Evolutionary conservation across 306 rosid species (phyloP).

Genomic region (Medicago arabica): DNA sequence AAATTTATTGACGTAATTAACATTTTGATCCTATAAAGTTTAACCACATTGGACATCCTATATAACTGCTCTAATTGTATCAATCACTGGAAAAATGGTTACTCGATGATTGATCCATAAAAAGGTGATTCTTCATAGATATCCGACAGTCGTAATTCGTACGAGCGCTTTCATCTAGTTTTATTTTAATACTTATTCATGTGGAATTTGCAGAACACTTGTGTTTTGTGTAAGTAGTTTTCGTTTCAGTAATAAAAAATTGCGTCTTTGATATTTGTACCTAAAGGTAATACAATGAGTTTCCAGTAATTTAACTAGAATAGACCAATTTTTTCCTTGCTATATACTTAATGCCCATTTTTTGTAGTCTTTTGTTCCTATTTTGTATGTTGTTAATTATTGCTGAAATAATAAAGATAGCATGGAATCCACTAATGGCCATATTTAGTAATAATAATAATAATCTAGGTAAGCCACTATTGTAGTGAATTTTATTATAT

Average conservation of each 20-base stretch:
- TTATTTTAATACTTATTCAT: not conserved
- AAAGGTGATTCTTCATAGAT: slow-evolving; percentile 1
- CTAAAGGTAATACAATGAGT: not conserved
- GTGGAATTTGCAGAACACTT: slow-evolving; percentile 18
- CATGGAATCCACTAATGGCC: not conserved
- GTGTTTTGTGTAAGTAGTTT: not conserved
- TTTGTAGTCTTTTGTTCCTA: not conserved
- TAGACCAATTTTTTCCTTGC: not conserved
- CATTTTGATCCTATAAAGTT: slow-evolving; percentile 7
- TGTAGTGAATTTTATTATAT: slow-evolving; percentile 8
- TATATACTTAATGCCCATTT: not conserved
- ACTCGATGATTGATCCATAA: slow-evolving; percentile 27
- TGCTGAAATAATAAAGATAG: slow-evolving; percentile 22
- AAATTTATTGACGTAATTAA: slow-evolving; percentile 10
- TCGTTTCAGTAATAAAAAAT: not conserved
- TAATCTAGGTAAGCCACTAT: slow-evolving; percentile 18
- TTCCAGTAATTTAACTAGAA: slow-evolving; percentile 13
- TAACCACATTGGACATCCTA: slow-evolving; percentile 14
- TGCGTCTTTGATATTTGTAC: not conserved
- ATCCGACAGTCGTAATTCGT: slow-evolving; percentile 4
- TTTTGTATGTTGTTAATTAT: slow-evolving; percentile 24
- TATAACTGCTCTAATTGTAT: slow-evolving; percentile 12
- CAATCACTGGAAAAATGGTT: slow-evolving; percentile 1
- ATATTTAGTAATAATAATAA: not conserved
- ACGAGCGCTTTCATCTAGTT: slow-evolving; percentile 11